Percentiles rank a stretch among this genome's conserved stretches.
phyloP scores from a whole-genome alignment of 164 flowering plant genomes.

The Santalum album region DNA sequence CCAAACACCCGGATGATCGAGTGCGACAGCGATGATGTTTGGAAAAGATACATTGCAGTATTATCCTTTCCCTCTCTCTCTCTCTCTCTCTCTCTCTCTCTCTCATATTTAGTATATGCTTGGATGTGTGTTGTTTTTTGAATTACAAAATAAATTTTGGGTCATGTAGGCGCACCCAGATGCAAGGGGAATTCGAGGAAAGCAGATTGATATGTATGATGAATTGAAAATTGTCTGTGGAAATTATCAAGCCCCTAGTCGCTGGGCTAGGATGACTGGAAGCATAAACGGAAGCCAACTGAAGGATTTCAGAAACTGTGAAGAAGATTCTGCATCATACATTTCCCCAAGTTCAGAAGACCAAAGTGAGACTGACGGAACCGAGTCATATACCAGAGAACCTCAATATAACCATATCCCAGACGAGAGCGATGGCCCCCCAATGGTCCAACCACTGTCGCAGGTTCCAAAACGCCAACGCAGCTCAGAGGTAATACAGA shows the following conservation, averaged over 20 bases:
- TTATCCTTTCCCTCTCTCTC: not conserved
- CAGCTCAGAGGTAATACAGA: constrained; percentile 24
- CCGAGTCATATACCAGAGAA: constrained; percentile 27
- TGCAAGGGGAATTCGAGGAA: constrained; percentile 26
- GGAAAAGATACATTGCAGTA: constrained; percentile 32
- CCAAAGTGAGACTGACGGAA: constrained; percentile 28
- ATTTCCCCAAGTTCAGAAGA: constrained; percentile 28
- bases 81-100: not conserved
- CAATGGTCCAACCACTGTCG: constrained; percentile 14
- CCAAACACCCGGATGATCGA: constrained; percentile 28
- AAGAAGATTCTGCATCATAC: constrained; percentile 24
- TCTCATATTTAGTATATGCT: not conserved
- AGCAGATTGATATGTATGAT: constrained; percentile 37
- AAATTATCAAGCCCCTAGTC: constrained; percentile 31
- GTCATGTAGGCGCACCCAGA: constrained; percentile 28
- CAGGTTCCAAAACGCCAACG: constrained; percentile 25
- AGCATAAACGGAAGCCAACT: constrained; percentile 12
- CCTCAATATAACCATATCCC: constrained; percentile 16
- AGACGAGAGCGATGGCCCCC: constrained; percentile 22
- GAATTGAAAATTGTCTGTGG: constrained; percentile 34
- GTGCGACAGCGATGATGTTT: constrained; percentile 24
- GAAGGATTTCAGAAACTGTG: constrained; percentile 14
- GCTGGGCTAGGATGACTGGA: constrained; percentile 26
- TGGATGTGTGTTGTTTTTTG: not conserved
- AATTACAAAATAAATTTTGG: not conserved